Evolutionary conservation across 108 stramenopile species (phyloP).

Genomic region (Nitzschia palea): DNA sequence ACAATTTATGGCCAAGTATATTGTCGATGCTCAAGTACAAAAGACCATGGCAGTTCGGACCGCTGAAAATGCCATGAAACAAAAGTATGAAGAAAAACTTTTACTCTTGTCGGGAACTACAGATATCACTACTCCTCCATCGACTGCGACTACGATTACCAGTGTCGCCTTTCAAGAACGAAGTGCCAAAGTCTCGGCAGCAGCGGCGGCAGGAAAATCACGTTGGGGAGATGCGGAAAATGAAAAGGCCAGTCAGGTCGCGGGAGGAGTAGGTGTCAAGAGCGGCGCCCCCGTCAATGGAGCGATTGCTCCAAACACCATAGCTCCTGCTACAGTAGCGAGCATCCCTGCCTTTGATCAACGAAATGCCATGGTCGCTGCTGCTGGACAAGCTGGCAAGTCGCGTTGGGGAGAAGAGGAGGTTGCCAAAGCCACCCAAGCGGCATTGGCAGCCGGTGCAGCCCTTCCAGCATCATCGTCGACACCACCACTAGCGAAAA

Average conservation of each 20-base stretch:
- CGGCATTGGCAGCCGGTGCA: conserved; percentile 1
- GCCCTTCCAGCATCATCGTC: conserved; percentile 1
- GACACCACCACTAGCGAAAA: background rate
- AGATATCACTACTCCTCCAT: background rate
- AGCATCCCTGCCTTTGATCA: conserved; percentile 1
- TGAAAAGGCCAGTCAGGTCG: conserved; percentile 17
- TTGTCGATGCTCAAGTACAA: conserved; percentile 71
- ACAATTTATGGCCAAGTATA: conserved; percentile 76
- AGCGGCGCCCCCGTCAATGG: background rate
- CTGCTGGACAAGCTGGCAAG: conserved; percentile 50
- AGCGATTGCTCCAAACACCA: background rate
- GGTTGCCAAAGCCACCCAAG: conserved; percentile 26
- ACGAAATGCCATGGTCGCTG: conserved; percentile 48
- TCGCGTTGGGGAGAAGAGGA: conserved; percentile 71
- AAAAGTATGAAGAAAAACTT: conserved; percentile 38
- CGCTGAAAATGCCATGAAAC: conserved; percentile 20
- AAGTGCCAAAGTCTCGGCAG: conserved; percentile 60
- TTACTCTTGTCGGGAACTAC: conserved; percentile 7
- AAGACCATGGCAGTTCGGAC: conserved; percentile 46
- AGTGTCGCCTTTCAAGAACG: conserved; percentile 38
- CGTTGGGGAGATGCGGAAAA: conserved; percentile 78
- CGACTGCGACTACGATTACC: conserved; percentile 14
- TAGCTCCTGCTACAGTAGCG: background rate
- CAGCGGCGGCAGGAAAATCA: conserved; percentile 69
- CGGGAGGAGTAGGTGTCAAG: background rate